A percentile compares a stretch with the other conserved stretches of the same genome.
These are phyloP conservation scores for Trichoderma sp. DNA, from an alignment of 2,329 filamentous ascomycete species.

Conservation along the genomic window DNA sequence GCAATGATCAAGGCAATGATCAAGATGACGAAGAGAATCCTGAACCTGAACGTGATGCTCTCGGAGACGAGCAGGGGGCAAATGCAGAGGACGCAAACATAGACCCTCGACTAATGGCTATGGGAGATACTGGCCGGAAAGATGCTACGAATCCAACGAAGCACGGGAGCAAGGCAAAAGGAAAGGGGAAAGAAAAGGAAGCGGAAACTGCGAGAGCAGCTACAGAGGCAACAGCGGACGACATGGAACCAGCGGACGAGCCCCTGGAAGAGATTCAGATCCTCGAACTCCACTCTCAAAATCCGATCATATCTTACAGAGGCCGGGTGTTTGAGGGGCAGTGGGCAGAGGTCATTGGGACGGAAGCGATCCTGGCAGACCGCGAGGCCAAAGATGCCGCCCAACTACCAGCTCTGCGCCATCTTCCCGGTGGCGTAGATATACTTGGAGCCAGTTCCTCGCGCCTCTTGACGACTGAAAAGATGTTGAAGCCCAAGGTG, in stretches of 20 bases:
- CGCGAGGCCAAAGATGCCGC: slow-evolving; percentile 52
- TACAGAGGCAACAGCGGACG: slow-evolving; percentile 16
- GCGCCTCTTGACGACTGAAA: slow-evolving; percentile 69
- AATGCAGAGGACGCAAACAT: slow-evolving; percentile 38
- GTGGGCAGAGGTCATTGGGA: slow-evolving; percentile 84
- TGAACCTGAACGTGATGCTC: slow-evolving; percentile 12
- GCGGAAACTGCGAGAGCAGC: slow-evolving; percentile 24
- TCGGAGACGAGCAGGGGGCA: background rate
- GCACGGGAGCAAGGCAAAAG: slow-evolving; percentile 6
- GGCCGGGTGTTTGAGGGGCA: slow-evolving; percentile 76
- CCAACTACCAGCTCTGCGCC: slow-evolving; percentile 51
- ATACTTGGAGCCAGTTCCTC: slow-evolving; percentile 71
- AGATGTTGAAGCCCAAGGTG: slow-evolving; percentile 56
- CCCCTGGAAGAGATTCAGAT: slow-evolving; percentile 65
- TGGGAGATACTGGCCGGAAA: background rate
- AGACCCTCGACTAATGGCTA: slow-evolving; percentile 41
- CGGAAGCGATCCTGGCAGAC: slow-evolving; percentile 72
- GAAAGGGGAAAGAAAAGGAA: slow-evolving; percentile 29
- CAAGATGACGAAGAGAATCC: slow-evolving; percentile 31
- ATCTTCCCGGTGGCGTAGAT: slow-evolving; percentile 63
- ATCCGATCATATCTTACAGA: slow-evolving; percentile 79
- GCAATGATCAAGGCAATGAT: slow-evolving; percentile 13
- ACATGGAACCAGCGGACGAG: slow-evolving; percentile 29
- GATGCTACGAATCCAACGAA: background rate
- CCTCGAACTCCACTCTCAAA: slow-evolving; percentile 74